Percentiles rank a stretch among this genome's conserved stretches.
Evolutionary conservation across 306 rosid genomes (phyloP).

Genomic region (Begonia peltatifolia): DNA sequence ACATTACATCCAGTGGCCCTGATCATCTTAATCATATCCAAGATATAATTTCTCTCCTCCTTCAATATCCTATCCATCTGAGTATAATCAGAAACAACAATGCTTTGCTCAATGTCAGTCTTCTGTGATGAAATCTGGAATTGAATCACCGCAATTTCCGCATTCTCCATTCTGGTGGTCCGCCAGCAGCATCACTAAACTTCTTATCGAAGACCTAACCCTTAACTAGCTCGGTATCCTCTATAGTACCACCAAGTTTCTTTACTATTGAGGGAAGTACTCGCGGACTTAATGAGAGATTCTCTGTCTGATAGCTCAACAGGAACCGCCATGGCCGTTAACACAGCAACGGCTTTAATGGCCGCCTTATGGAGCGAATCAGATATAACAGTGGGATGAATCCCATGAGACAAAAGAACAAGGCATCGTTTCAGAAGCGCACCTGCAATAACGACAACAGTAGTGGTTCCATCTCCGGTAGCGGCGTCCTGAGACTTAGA

Average conservation of each 20-base stretch:
- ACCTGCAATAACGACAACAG: slow-evolving; percentile 88
- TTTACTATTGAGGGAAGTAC: slow-evolving; percentile 90
- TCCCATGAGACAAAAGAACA: slow-evolving; percentile 60
- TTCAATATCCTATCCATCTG: slow-evolving; percentile 97
- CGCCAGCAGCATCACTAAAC: slow-evolving; percentile 93
- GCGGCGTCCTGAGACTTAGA: slow-evolving; percentile 91
- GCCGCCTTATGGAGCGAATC: slow-evolving; percentile 76
- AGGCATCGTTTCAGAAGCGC: slow-evolving; percentile 60
- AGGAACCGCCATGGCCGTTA: slow-evolving; percentile 92
- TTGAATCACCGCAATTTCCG: slow-evolving; percentile 89
- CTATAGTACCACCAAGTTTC: slow-evolving; percentile 90
- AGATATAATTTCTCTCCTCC: slow-evolving; percentile 83
- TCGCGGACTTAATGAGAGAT: slow-evolving; percentile 68
- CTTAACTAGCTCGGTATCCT: slow-evolving; percentile 65
- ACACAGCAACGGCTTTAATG: slow-evolving; percentile 59
- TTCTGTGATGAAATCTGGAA: slow-evolving; percentile 95
- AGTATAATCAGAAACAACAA: slow-evolving; percentile 76
- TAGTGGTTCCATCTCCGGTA: slow-evolving; percentile 92
- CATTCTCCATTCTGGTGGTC: slow-evolving; percentile 92
- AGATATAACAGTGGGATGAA: slow-evolving; percentile 80
- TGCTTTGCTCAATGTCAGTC: slow-evolving; percentile 92
- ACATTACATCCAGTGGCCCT: slow-evolving; percentile 80
- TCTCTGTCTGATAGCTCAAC: slow-evolving; percentile 84
- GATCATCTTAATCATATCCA: slow-evolving; percentile 96
- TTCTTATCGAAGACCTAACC: slow-evolving; percentile 88